A percentile compares a stretch with the other conserved stretches of the same genome.
These are phyloP conservation scores for Scheffersomyces cryptocercus DNA, from an alignment of 1,139 yeast species.

Conservation along the genomic window DNA sequence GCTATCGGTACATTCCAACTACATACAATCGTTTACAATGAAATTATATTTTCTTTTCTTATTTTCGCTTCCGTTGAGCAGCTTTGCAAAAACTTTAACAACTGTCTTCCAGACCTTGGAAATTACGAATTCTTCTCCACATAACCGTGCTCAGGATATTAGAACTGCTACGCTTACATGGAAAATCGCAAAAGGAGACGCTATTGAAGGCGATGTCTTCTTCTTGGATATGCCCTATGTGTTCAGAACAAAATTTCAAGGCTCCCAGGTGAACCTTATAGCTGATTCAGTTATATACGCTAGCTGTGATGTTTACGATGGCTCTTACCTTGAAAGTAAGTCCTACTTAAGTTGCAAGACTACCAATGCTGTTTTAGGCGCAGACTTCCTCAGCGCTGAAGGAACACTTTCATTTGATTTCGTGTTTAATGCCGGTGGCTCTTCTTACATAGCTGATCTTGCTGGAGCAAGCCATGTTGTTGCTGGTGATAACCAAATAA, in stretches of 20 bases:
- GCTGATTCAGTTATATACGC: constrained; percentile 13
- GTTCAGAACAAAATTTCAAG: constrained; percentile 17
- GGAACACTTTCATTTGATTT: constrained; percentile 19
- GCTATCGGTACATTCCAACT: background rate
- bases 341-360: constrained; percentile 15
- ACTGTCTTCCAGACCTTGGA: constrained; percentile 10
- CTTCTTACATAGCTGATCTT: constrained; percentile 14
- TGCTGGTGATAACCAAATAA: constrained; percentile 7
- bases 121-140: constrained; percentile 5
- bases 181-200: constrained; percentile 10
- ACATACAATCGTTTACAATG: background rate
- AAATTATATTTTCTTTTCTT: too few relatives aligned
- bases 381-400: constrained; percentile 5
- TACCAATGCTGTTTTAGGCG: constrained; percentile 3
- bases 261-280: constrained; percentile 6
- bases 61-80: too few relatives aligned
- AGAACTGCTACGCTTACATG: constrained; percentile 18
- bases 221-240: constrained; percentile 18
- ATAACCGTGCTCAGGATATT: constrained; percentile 17
- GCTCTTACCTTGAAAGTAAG: constrained; percentile 9
- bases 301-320: constrained; percentile 12
- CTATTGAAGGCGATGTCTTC: constrained; percentile 12
- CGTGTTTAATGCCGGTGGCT: constrained; percentile 22
- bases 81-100: background rate
- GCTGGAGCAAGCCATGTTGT: constrained; percentile 11